Conservation (phyloP, 2,329 filamentous ascomycete species). For the Tolypocladium amazonense region DNA sequence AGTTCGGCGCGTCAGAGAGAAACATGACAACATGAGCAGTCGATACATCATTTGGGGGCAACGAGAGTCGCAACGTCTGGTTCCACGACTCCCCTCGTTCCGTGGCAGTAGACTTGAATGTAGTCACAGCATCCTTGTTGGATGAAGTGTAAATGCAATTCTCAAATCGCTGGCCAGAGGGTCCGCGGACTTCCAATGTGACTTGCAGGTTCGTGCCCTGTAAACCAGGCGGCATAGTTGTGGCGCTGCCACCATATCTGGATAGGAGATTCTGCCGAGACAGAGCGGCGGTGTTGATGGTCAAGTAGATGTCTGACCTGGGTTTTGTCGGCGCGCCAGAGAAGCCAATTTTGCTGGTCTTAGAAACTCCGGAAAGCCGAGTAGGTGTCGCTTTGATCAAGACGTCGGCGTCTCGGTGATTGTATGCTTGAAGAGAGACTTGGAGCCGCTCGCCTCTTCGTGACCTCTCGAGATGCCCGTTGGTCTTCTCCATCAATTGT, state of each 20-base stretch:
- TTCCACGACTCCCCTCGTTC: conserved; percentile 78
- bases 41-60: conserved; percentile 70
- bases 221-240: conserved; percentile 51
- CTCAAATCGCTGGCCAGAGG: conserved; percentile 71
- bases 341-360: conserved; percentile 86
- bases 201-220: conserved; percentile 71
- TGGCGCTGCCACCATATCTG: conserved; percentile 61
- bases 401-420: conserved; percentile 63
- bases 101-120: conserved; percentile 77
- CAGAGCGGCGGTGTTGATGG: conserved; percentile 67
- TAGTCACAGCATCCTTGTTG: conserved; percentile 67
- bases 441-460: conserved; percentile 66
- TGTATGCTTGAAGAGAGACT: conserved; percentile 69
- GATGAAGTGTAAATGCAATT: conserved; percentile 81
- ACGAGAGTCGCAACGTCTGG: conserved; percentile 72
- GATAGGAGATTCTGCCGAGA: conserved; percentile 64
- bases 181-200: conserved; percentile 75
- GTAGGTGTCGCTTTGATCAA: conserved; percentile 85
- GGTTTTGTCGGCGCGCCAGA: conserved; percentile 81
- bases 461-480: conserved; percentile 65
- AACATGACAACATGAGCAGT: conserved; percentile 83
- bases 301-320: conserved; percentile 91
- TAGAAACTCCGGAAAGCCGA: conserved; percentile 66
- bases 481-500: conserved; percentile 62
- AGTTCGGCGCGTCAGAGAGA: conserved; percentile 73